Conservation (phyloP, 352 stramenopile species). For the Globisporangium emineosum region DNA sequence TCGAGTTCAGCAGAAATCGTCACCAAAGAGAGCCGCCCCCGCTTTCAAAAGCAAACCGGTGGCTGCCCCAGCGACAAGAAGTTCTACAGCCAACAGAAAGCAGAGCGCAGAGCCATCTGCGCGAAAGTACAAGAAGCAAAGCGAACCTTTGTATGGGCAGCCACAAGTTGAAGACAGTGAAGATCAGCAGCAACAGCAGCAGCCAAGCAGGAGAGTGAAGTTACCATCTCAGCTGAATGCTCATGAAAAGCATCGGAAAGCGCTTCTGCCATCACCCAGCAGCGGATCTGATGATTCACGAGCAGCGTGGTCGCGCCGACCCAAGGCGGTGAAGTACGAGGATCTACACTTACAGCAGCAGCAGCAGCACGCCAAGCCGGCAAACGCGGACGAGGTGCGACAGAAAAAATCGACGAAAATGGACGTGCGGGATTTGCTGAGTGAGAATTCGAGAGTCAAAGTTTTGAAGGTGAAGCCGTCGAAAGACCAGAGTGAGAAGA, state of each 20-base stretch:
- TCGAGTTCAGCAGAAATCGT: not conserved
- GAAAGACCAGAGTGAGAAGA: not conserved
- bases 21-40: not conserved
- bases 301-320: constrained; percentile 8
- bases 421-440: constrained; percentile 19
- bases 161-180: not conserved
- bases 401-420: constrained; percentile 13
- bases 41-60: constrained; percentile 6
- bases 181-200: not conserved
- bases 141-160: not conserved
- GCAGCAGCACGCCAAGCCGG: not conserved
- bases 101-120: not conserved
- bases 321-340: constrained; percentile 9
- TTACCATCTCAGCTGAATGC: not conserved
- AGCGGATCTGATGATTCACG: constrained; percentile 8
- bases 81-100: not conserved
- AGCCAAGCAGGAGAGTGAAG: not conserved
- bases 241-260: not conserved
- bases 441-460: constrained; percentile 7
- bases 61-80: not conserved
- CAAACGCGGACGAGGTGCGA: not conserved
- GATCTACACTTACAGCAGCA: constrained; percentile 2
- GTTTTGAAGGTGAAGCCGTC: not conserved
- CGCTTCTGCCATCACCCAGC: constrained; percentile 11
- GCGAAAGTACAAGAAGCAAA: not conserved